Base-by-base conservation (phyloP, 208 protist genomes). In the Leishmania guyanensis region DNA sequence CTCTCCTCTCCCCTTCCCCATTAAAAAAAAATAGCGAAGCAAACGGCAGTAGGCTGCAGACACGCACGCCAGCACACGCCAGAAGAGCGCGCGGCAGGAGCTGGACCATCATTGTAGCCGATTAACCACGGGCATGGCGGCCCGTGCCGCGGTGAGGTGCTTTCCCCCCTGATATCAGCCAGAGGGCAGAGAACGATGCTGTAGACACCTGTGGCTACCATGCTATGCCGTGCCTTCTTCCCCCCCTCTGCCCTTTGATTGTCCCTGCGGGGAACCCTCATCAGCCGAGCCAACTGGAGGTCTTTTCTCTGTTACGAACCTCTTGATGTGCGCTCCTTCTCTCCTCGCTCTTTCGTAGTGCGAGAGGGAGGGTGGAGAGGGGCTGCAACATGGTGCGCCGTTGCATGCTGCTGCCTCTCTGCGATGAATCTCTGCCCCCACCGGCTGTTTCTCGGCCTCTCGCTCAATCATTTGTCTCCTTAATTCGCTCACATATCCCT, bases 371-470 rank as follows among this genome's bases (percentile, higher is more conserved):
- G 36, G 29, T 33, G 33, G 65, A 8, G 65, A 69, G n/a, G 65
- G 50, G 22, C 2, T 22, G 29, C 26, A 48, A 54, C 26, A 75
- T 22, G 36, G 14, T n/a, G 50, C 29, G 20, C 3, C 29, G 2
- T 72, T 48, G 20, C 65, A 58, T 14, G 46, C 20, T 50, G 22
- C 29, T 73, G 58, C 29, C 48, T 79, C 22, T 80, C 66, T 76
- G 5, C 20, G 26, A 26, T 10, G 8, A 17, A 17, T 10, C 29
- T 71, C 50, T 17, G 53, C 43, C 53, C 68, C 68, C 66, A 22
- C 54, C 20, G 53, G 53, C 29, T 56, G 10, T 75, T 75, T 71
- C 17, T 46, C 43, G 4, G 43, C 43, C 1, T 72, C 66, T 48
- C 14, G 43, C 43, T 39, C 17, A 29, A 72, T 72, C 14, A 29